These are phyloP conservation scores for Nepenthes mirabilis DNA, from an alignment of 148 eudicot genomes.

Conservation along the genomic window DNA sequence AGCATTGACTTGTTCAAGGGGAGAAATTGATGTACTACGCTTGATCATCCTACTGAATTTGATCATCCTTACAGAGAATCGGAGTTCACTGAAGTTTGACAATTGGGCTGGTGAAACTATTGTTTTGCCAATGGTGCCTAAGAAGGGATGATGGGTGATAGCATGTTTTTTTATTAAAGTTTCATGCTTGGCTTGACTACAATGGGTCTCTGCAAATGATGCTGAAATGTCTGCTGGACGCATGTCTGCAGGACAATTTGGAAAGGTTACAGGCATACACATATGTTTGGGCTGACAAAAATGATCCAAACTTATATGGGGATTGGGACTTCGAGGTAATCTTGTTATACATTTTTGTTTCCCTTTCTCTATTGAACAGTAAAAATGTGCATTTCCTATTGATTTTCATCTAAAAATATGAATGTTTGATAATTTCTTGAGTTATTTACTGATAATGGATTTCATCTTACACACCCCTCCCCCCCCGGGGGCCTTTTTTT, in stretches of 20 bases:
- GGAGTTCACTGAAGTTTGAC: no score
- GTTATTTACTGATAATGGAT: no score
- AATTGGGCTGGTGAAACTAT: not conserved
- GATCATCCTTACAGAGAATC: no score
- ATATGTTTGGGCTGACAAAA: constrained; percentile 68
- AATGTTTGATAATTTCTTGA: no score
- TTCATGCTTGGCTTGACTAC: not conserved
- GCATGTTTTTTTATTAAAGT: not conserved
- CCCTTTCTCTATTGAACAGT: not conserved
- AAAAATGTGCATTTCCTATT: not conserved
- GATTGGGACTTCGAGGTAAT: constrained; percentile 81
- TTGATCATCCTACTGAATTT: no score
- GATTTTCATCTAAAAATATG: not conserved
- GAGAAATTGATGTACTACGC: no score
- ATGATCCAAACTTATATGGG: constrained; percentile 64
- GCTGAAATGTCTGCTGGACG: not conserved
- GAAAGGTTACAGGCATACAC: constrained; percentile 42
- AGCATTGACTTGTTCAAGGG: no score
- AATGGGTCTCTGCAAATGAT: not conserved
- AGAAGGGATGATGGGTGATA: not conserved
- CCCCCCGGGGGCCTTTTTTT: no score
- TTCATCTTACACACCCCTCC: no score
- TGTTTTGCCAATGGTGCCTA: not conserved
- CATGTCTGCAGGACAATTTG: constrained; percentile 38
- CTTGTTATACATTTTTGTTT: not conserved